Percentiles rank a stretch among this genome's conserved stretches.
Conservation (phyloP, 2,329 filamentous ascomycete genomes). For the Thermothelomyces thermophilus region DNA sequence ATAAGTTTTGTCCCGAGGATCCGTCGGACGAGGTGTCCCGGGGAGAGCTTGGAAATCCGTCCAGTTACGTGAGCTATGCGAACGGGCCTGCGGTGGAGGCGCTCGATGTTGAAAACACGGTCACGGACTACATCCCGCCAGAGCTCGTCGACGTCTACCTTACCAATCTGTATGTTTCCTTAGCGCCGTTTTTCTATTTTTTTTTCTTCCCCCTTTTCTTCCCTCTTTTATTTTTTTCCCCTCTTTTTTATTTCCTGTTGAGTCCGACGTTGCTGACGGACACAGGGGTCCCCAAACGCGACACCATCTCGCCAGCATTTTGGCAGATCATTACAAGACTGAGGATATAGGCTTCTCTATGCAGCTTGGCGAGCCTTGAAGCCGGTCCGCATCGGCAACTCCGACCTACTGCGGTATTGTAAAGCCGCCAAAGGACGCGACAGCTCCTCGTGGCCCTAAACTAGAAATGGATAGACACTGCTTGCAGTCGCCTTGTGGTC, state of each 20-base stretch:
- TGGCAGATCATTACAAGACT: slow-evolving; percentile 67
- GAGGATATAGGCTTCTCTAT: slow-evolving; percentile 61
- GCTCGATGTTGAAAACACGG: slow-evolving; percentile 39
- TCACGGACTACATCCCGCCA: slow-evolving; percentile 25
- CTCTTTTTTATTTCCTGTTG: too few species aligned
- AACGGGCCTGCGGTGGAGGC: slow-evolving; percentile 74
- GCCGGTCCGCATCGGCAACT: not conserved
- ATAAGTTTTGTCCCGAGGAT: slow-evolving; percentile 87
- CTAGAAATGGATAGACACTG: slow-evolving; percentile 5
- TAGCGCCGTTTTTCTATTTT: too few species aligned
- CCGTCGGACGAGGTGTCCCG: slow-evolving; percentile 75
- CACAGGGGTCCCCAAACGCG: slow-evolving; percentile 59
- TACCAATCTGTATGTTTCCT: slow-evolving; percentile 37
- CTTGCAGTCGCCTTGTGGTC: too few species aligned
- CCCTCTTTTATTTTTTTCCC: not conserved
- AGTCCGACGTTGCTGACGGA: slow-evolving; percentile 4
- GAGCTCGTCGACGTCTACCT: slow-evolving; percentile 27
- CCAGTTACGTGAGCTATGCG: slow-evolving; percentile 67
- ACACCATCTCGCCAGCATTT: slow-evolving; percentile 65
- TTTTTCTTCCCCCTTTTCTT: not conserved
- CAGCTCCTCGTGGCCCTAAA: slow-evolving; percentile 16
- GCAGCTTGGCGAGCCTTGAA: slow-evolving; percentile 28
- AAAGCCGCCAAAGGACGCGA: slow-evolving; percentile 14
- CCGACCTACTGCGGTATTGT: too few species aligned
- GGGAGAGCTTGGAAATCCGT: slow-evolving; percentile 80